These are phyloP conservation scores for Colletotrichum sp. DNA, from an alignment of 2,329 filamentous ascomycete species.

Conservation along the genomic window DNA sequence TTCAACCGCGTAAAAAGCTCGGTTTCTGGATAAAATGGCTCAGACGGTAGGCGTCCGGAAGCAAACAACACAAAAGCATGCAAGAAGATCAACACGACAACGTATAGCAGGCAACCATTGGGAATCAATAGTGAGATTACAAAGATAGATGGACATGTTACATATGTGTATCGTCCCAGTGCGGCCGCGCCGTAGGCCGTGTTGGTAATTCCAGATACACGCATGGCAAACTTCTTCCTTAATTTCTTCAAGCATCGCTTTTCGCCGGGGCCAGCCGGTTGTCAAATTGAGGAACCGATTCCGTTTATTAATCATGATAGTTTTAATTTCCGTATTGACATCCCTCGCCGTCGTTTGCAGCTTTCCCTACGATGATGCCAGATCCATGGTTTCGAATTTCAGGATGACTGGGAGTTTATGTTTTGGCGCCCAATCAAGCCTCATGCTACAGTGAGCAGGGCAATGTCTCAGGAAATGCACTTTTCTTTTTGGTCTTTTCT, in stretches of 20 bases:
- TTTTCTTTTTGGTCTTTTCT: not conserved
- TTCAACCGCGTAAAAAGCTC: not conserved
- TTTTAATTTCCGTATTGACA: too few species aligned
- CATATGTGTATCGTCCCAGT: too few species aligned
- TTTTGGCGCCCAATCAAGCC: too few species aligned
- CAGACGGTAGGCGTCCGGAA: not conserved
- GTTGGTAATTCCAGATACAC: not conserved
- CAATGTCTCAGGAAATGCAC: too few species aligned
- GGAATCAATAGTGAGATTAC: not conserved
- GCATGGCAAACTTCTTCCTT: not conserved
- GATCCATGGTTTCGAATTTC: too few species aligned
- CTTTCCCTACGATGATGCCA: too few species aligned
- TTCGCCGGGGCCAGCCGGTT: not conserved
- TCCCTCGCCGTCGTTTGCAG: too few species aligned
- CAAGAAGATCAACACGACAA: not conserved
- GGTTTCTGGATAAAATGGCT: not conserved
- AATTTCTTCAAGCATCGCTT: not conserved
- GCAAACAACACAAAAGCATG: not conserved
- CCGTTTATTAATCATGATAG: too few species aligned
- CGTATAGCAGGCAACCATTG: not conserved
- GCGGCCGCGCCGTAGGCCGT: not conserved
- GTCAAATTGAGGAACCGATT: not conserved
- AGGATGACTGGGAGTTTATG: too few species aligned
- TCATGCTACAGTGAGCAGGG: not conserved
- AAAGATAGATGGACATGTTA: not conserved